Base-by-base conservation (phyloP, 1,284 basidiomycete species). In the Cerioporus squamosus region DNA sequence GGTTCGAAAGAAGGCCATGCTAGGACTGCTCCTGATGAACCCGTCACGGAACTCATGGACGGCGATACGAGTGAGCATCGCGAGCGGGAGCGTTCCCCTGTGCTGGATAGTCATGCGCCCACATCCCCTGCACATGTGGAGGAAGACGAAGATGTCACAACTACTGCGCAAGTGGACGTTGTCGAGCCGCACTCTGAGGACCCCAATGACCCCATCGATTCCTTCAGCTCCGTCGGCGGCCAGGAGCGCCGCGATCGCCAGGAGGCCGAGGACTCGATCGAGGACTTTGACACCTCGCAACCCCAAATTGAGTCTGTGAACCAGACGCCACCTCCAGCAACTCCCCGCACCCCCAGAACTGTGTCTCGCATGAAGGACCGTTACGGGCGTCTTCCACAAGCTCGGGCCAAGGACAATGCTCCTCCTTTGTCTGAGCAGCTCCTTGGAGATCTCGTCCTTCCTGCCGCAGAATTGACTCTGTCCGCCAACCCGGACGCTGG, bases 331-430 rank as follows among this genome's bases (percentile, higher is more conserved):
- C 66, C 69, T 8, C 63, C 69, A 22, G 61, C 66, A 8, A 52
- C 61, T 7, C 64, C 63, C 0, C 67, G 72, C 33, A 69, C 68
- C 14, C 66, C 70, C 6, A 69, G 74, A 14, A 66, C 73, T 9
- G 62, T 69, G 20, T 71, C 70, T 52, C 72, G 72, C 52, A 76
- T 79, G 70, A 78, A 74, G 68, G 69, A 73, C 43, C 70, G 76
- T 15, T 53, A 70, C 29, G 78, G 77, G 2, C 66, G 65, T 44
- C 59, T 71, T 22, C 63, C 62, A 10, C 53, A 53, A 17, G 50
- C 58, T 38, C 56, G 44, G 8, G n/a, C 20, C 10, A 23, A 42
- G 31, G 29, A 44, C 26, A 39, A 24, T 17, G 31, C 49, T 8
- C 20, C 57, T 6, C 53, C 46, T 31, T 38, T 61, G 12, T 60